Evolutionary conservation across 2,329 filamentous ascomycete species (phyloP).

Genomic region (Lasiodiplodia theobromae): DNA sequence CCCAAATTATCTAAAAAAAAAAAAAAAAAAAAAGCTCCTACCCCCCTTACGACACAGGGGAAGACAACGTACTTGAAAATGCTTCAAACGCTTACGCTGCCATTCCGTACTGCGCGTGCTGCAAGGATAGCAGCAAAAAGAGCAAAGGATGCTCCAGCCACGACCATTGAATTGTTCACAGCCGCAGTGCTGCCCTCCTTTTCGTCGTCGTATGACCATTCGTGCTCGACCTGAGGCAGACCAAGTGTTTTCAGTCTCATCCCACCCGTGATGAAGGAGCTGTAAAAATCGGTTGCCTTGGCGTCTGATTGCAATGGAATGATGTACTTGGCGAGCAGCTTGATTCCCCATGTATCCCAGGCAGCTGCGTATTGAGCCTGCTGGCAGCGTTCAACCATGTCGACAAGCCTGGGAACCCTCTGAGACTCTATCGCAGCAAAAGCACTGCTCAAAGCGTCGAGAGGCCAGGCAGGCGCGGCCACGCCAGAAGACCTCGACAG

Average conservation of each 20-base stretch:
- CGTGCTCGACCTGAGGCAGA: not conserved
- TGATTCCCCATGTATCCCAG: not conserved
- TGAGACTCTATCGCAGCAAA: not conserved
- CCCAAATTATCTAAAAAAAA: no score
- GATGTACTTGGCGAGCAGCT: not conserved
- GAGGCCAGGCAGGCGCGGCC: not conserved
- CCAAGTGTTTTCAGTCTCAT: not conserved
- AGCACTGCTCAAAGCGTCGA: not conserved
- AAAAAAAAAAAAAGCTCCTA: not conserved
- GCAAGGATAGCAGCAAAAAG: conserved; percentile 9
- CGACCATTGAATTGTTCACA: not conserved
- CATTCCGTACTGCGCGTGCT: not conserved
- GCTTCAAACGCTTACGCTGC: not conserved
- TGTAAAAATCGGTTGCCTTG: conserved; percentile 11
- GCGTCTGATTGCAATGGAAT: not conserved
- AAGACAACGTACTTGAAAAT: not conserved
- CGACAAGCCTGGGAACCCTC: not conserved
- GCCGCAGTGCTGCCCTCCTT: not conserved
- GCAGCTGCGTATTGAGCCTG: not conserved
- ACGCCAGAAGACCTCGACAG: no score
- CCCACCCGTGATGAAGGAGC: conserved; percentile 13
- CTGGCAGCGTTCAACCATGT: conserved; percentile 19
- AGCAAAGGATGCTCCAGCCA: not conserved
- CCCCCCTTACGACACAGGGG: no score
- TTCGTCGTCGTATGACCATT: conserved; percentile 18